phyloP scores from a whole-genome alignment of 352 stramenopile species.

The Phytophthora brassicae region DNA sequence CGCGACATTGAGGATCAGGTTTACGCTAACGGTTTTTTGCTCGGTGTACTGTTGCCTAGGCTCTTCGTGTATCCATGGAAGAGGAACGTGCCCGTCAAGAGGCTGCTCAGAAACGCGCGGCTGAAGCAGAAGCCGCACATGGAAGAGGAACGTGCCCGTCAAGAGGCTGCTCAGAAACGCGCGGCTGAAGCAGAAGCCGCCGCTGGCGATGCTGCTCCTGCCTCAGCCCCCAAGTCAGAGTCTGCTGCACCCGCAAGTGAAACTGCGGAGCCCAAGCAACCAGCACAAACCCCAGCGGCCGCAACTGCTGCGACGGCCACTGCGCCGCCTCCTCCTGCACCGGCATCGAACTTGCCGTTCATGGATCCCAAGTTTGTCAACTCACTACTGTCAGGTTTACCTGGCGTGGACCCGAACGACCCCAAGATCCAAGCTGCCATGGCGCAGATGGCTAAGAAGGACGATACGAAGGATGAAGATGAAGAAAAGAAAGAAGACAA shows the following conservation, averaged over 20 bases:
- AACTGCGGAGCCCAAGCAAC: slow-evolving; percentile 39
- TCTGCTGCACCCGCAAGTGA: slow-evolving; percentile 57
- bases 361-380: slow-evolving; percentile 91
- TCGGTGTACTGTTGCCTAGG: slow-evolving; percentile 30
- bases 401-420: slow-evolving; percentile 91
- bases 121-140: slow-evolving; percentile 83
- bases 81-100: slow-evolving; percentile 97
- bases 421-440: slow-evolving; percentile 92
- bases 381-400: slow-evolving; percentile 85
- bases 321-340: slow-evolving; percentile 54
- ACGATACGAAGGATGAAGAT: slow-evolving; percentile 81
- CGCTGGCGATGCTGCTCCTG: slow-evolving; percentile 35
- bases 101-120: slow-evolving; percentile 88
- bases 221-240: slow-evolving; percentile 18
- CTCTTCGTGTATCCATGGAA: slow-evolving; percentile 98
- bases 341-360: slow-evolving; percentile 85
- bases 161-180: slow-evolving; percentile 93
- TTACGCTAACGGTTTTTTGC: slow-evolving; percentile 16
- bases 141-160: slow-evolving; percentile 94
- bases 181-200: slow-evolving; percentile 84
- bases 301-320: slow-evolving; percentile 23
- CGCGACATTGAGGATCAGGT: too few species aligned
- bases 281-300: slow-evolving; percentile 32
- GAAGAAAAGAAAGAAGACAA: slow-evolving; percentile 87
- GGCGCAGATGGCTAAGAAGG: slow-evolving; percentile 83